Percentiles rank a stretch among this genome's conserved stretches.
phyloP scores from a whole-genome alignment of 2,329 filamentous ascomycete genomes.

The Exophiala dermatitidis region DNA sequence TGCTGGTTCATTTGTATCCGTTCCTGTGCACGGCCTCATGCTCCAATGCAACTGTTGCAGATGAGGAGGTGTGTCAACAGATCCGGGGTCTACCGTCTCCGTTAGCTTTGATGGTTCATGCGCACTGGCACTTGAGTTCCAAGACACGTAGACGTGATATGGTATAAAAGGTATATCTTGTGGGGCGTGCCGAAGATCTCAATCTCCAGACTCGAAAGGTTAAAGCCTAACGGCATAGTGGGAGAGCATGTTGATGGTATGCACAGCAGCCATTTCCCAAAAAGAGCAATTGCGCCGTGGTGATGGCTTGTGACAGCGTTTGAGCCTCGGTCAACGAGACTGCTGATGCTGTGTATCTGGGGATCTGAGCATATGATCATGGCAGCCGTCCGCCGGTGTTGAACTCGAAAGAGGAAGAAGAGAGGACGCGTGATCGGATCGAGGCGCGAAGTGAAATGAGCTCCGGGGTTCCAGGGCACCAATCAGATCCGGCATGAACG shows the following conservation, averaged over 20 bases:
- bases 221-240: too few species aligned
- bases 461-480: background rate
- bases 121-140: too few species aligned
- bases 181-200: background rate
- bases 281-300: conserved; percentile 7
- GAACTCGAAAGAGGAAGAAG: background rate
- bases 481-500: background rate
- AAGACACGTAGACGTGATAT: background rate
- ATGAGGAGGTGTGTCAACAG: background rate
- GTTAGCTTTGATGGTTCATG: too few species aligned
- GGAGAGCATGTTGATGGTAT: too few species aligned
- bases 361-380: conserved; percentile 5
- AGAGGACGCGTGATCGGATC: background rate
- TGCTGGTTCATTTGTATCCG: conserved; percentile 7
- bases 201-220: too few species aligned
- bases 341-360: background rate
- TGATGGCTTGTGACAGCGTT: conserved; percentile 2
- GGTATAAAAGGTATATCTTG: background rate
- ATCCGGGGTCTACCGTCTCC: background rate
- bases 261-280: background rate
- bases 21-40: background rate
- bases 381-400: background rate
- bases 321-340: conserved; percentile 9
- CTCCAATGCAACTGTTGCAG: background rate
- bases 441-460: conserved; percentile 11